These are phyloP conservation scores for Paecilomyces dactylethromorphus DNA, from an alignment of 2,329 filamentous ascomycete genomes.

Conservation along the genomic window DNA sequence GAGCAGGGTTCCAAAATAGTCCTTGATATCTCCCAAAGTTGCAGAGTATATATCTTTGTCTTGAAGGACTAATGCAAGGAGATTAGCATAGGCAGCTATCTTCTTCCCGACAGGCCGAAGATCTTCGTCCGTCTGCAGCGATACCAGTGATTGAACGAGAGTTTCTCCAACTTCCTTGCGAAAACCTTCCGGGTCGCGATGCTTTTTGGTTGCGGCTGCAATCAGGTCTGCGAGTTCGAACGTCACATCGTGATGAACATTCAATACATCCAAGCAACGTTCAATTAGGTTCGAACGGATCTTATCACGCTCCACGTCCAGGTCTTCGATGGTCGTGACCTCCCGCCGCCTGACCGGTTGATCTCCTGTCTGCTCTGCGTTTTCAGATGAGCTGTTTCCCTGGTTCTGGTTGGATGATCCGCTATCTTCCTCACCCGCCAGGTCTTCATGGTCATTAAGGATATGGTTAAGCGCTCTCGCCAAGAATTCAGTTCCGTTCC, in stretches of 20 bases:
- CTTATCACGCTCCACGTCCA: slow-evolving; percentile 68
- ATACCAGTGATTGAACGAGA: slow-evolving; percentile 74
- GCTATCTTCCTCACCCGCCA: slow-evolving; percentile 16
- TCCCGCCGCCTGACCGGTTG: slow-evolving; percentile 22
- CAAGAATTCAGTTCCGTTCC: slow-evolving; percentile 29
- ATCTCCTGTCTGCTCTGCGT: slow-evolving; percentile 13
- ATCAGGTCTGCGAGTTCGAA: slow-evolving; percentile 90
- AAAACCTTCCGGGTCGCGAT: slow-evolving; percentile 49
- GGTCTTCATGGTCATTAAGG: slow-evolving; percentile 24
- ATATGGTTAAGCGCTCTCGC: slow-evolving; percentile 39
- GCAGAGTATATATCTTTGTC: slow-evolving; percentile 73
- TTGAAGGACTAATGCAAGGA: slow-evolving; percentile 81
- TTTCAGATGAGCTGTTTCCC: slow-evolving; percentile 13
- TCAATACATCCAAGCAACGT: slow-evolving; percentile 81
- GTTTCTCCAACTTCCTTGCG: slow-evolving; percentile 74
- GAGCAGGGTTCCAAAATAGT: slow-evolving; percentile 69
- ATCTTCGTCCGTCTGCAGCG: slow-evolving; percentile 53
- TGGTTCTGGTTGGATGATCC: slow-evolving; percentile 15
- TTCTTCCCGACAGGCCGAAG: slow-evolving; percentile 55
- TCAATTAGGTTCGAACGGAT: slow-evolving; percentile 76
- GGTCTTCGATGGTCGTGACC: slow-evolving; percentile 61
- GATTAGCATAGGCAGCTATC: slow-evolving; percentile 84
- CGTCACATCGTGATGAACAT: slow-evolving; percentile 78
- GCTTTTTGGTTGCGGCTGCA: slow-evolving; percentile 60
- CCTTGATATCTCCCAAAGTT: slow-evolving; percentile 66